Conservation (phyloP, 768 basidiomycete genomes). For the Rhodotorula toruloides region DNA sequence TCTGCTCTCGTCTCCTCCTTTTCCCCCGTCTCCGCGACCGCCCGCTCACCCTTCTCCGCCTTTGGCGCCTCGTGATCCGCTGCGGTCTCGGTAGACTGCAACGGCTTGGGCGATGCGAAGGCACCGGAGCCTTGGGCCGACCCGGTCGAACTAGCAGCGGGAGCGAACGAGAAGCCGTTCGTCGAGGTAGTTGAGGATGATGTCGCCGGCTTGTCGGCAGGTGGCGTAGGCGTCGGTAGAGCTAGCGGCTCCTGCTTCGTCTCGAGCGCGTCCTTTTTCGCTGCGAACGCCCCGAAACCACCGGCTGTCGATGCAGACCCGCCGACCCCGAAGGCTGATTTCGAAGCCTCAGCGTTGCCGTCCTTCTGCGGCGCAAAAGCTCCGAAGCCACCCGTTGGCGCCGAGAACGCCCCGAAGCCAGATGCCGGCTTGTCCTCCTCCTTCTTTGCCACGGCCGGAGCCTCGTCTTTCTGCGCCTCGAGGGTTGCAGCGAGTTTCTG, state of each 20-base stretch:
- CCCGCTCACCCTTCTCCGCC: too few species aligned
- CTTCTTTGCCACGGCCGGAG: not conserved
- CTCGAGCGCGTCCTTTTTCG: not conserved
- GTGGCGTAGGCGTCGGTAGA: not conserved
- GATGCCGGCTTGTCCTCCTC: not conserved
- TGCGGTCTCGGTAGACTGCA: too few species aligned
- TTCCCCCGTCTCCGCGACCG: too few species aligned
- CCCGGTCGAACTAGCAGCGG: not conserved
- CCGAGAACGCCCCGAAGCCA: not conserved
- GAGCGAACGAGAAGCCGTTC: slow-evolving; percentile 6
- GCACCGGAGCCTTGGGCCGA: too few species aligned
- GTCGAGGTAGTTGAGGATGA: not conserved
- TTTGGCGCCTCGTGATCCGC: too few species aligned
- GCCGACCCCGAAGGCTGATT: not conserved
- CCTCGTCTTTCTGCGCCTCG: too few species aligned
- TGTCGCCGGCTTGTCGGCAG: not conserved
- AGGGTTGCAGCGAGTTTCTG: too few species aligned
- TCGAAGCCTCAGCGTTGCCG: not conserved
- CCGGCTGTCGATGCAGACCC: not conserved
- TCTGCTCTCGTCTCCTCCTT: too few species aligned
- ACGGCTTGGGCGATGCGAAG: too few species aligned
- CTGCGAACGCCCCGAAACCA: slow-evolving; percentile 14
- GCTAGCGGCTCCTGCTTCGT: not conserved
- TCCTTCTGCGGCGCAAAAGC: slow-evolving; percentile 1
- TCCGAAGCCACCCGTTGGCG: slow-evolving; percentile 6